A percentile compares a stretch with the other conserved stretches of the same genome.
Conservation (phyloP, 495 filamentous ascomycete genomes). For the Daldinia grandis region DNA sequence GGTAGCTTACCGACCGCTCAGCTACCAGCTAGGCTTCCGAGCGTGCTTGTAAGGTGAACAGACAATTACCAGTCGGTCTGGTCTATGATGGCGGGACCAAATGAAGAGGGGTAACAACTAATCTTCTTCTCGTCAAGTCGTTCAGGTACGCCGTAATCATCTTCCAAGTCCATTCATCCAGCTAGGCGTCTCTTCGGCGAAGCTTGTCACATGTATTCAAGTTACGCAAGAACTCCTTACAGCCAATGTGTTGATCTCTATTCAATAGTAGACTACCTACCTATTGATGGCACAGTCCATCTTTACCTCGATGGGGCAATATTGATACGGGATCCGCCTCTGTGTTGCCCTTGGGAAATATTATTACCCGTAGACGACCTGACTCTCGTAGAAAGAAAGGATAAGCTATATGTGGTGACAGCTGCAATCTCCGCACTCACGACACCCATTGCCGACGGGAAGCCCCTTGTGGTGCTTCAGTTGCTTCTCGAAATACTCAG, state of each 20-base stretch:
- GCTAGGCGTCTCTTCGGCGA: conserved; percentile 2
- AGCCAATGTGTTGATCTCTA: conserved; percentile 11
- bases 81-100: conserved; percentile 2
- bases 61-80: conserved; percentile 4
- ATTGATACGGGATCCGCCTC: conserved; percentile 33
- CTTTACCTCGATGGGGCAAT: conserved; percentile 10
- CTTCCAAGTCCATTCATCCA: conserved; percentile 4
- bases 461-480: conserved; percentile 38
- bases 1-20: conserved; percentile 30
- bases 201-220: conserved; percentile 10
- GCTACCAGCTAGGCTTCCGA: conserved; percentile 13
- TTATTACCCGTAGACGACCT: conserved; percentile 44
- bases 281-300: conserved; percentile 6
- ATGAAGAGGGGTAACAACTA: conserved; percentile 1
- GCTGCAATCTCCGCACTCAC: conserved; percentile 50
- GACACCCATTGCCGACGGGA: conserved; percentile 41
- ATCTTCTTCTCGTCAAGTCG: conserved; percentile 5
- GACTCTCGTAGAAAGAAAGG: conserved; percentile 45
- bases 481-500: conserved; percentile 48
- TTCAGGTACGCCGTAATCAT: conserved; percentile 12
- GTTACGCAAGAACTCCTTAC: conserved; percentile 13
- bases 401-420: conserved; percentile 49
- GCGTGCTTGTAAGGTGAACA: conserved; percentile 7
- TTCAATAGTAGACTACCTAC: too few species aligned
- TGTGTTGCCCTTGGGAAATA: conserved; percentile 50